Evolutionary conservation across 1,284 basidiomycete species (phyloP).

Genomic region (Puccinia polysora): DNA sequence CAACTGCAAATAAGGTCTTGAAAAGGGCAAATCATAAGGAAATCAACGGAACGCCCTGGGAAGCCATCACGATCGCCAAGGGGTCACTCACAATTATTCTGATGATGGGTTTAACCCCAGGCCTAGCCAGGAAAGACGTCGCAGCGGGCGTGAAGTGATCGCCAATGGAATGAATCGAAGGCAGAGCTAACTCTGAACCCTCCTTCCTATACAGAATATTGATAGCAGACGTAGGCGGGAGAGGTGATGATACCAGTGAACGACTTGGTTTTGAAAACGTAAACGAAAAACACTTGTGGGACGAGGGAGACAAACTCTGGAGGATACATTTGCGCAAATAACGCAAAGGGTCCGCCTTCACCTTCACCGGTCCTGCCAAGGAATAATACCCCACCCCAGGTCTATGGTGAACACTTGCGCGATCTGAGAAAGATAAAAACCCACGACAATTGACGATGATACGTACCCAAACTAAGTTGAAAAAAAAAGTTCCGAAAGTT

Average conservation of each 20-base stretch:
- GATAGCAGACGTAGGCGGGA: background rate
- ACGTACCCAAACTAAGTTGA: constrained; percentile 16
- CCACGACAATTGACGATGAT: background rate
- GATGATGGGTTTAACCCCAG: constrained; percentile 36
- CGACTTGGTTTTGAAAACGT: background rate
- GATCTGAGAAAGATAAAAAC: no score
- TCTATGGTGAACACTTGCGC: background rate
- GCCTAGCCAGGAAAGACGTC: constrained; percentile 25
- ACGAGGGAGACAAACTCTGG: constrained; percentile 31
- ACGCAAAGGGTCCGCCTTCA: constrained; percentile 41
- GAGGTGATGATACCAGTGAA: background rate
- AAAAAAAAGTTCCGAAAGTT: background rate
- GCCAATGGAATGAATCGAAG: constrained; percentile 30
- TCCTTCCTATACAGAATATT: constrained; percentile 27
- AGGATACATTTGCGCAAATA: constrained; percentile 43
- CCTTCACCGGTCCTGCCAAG: constrained; percentile 36
- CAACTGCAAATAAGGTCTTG: constrained; percentile 41
- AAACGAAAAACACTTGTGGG: background rate
- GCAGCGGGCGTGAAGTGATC: constrained; percentile 6
- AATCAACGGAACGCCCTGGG: background rate
- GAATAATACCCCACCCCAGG: background rate
- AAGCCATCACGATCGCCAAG: background rate
- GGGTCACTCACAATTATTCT: constrained; percentile 27
- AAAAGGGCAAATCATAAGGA: background rate
- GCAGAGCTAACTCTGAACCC: constrained; percentile 15